Conservation (phyloP, 2,329 filamentous ascomycete genomes). For the Aspergillus pseudonomiae region DNA sequence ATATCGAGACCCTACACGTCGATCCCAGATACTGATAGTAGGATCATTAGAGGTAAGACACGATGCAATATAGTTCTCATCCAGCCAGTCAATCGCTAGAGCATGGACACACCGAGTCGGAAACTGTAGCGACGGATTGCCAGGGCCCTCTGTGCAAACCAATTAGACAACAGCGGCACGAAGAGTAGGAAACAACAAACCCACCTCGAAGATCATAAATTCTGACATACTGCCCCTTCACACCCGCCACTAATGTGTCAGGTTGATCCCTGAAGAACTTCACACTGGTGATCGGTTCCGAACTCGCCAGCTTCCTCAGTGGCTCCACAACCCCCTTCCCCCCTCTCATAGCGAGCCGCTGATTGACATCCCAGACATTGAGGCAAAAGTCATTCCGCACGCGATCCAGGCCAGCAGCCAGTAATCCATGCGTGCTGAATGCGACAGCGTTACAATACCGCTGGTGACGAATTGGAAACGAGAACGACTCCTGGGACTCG, state of each 20-base stretch:
- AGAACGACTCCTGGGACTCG: slow-evolving; percentile 48
- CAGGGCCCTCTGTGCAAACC: slow-evolving; percentile 34
- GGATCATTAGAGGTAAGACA: slow-evolving; percentile 58
- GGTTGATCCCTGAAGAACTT: slow-evolving; percentile 65
- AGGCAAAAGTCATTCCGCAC: slow-evolving; percentile 67
- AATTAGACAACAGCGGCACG: slow-evolving; percentile 6
- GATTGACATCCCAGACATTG: slow-evolving; percentile 66
- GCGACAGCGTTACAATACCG: slow-evolving; percentile 67
- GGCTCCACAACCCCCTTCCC: slow-evolving; percentile 49
- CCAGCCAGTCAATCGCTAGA: slow-evolving; percentile 64
- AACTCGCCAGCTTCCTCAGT: slow-evolving; percentile 62
- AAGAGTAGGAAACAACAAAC: slow-evolving; percentile 17
- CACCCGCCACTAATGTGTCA: slow-evolving; percentile 63
- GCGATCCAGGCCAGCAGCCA: slow-evolving; percentile 65
- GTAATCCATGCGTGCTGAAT: slow-evolving; percentile 58
- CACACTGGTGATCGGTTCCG: slow-evolving; percentile 65
- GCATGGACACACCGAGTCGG: slow-evolving; percentile 65
- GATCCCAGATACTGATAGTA: slow-evolving; percentile 65
- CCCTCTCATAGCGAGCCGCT: slow-evolving; percentile 42
- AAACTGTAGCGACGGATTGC: slow-evolving; percentile 50
- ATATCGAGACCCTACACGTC: slow-evolving; percentile 50
- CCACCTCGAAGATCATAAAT: slow-evolving; percentile 65
- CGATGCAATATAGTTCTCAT: slow-evolving; percentile 68
- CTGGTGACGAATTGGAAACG: slow-evolving; percentile 64
- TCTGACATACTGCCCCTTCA: slow-evolving; percentile 62